Evolutionary conservation across 2,329 filamentous ascomycete species (phyloP).

Genomic region (Tolypocladium guangdongense): DNA sequence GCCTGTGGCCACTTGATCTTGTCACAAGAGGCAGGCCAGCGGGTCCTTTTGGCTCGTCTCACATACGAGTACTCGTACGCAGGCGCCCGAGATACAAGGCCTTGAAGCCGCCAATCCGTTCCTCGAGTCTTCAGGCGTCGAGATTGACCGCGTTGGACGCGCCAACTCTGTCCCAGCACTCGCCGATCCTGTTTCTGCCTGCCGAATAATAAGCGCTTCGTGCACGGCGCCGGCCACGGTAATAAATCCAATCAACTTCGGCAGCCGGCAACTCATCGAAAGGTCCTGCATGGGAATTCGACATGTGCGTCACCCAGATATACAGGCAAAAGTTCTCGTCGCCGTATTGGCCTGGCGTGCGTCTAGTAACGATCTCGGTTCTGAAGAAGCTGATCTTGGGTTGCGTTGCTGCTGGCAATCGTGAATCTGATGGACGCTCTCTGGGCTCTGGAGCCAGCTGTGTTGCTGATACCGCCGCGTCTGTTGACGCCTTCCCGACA

Average conservation of each 20-base stretch:
- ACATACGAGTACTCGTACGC: too few species aligned
- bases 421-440: neutral
- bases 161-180: too few species aligned
- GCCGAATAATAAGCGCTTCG: neutral
- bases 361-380: neutral
- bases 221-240: neutral
- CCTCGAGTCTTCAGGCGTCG: neutral
- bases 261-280: neutral
- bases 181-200: neutral
- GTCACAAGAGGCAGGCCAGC: conserved; percentile 3
- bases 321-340: neutral
- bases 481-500: neutral
- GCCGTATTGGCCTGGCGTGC: neutral
- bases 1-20: neutral
- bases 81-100: neutral
- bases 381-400: neutral
- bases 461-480: neutral
- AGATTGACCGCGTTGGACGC: neutral
- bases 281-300: neutral
- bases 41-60: conserved; percentile 3
- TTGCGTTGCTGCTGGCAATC: neutral
- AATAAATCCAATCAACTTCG: neutral
- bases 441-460: neutral
- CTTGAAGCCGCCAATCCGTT: neutral
- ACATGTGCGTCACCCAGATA: neutral